Conservation (phyloP, 2,329 filamentous ascomycete species). For the Hypoxylon sp. region DNA sequence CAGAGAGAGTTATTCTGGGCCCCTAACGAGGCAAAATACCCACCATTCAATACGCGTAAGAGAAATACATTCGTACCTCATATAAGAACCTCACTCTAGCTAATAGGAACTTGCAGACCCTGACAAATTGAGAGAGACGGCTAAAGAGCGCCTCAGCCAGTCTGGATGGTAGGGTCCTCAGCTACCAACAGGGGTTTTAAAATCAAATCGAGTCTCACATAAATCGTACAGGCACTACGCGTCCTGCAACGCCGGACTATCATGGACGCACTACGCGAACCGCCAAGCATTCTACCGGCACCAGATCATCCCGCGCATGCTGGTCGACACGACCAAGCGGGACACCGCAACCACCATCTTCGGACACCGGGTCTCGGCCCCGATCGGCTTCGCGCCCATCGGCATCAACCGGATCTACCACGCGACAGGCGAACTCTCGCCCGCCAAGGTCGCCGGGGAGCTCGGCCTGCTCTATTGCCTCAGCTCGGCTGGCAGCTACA, state of each 20-base stretch:
- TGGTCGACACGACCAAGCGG: conserved; percentile 72
- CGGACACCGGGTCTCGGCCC: conserved; percentile 70
- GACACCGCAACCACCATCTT: conserved; percentile 72
- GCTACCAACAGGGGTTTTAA: background rate
- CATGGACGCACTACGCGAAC: conserved; percentile 68
- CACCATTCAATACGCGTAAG: conserved; percentile 50
- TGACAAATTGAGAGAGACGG: conserved; percentile 70
- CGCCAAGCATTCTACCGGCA: conserved; percentile 75
- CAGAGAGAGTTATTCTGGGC: conserved; percentile 52
- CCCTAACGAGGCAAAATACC: conserved; percentile 49
- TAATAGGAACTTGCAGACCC: conserved; percentile 61
- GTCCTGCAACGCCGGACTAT: conserved; percentile 70
- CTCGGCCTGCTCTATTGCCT: conserved; percentile 72
- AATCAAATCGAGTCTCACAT: conserved; percentile 1
- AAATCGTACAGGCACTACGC: conserved; percentile 62
- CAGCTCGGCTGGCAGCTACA: conserved; percentile 68
- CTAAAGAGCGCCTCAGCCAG: conserved; percentile 69
- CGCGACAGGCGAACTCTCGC: conserved; percentile 69
- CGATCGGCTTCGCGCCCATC: conserved; percentile 75
- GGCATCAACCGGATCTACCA: conserved; percentile 78
- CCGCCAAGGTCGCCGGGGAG: conserved; percentile 72
- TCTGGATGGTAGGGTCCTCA: conserved; percentile 64
- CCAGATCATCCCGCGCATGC: conserved; percentile 72
- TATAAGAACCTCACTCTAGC: background rate
- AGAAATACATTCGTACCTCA: background rate